A percentile compares a stretch with the other conserved stretches of the same genome.
Evolutionary conservation across 2,329 filamentous ascomycete genomes (phyloP).

Genomic region (Lecanicillium sp.): DNA sequence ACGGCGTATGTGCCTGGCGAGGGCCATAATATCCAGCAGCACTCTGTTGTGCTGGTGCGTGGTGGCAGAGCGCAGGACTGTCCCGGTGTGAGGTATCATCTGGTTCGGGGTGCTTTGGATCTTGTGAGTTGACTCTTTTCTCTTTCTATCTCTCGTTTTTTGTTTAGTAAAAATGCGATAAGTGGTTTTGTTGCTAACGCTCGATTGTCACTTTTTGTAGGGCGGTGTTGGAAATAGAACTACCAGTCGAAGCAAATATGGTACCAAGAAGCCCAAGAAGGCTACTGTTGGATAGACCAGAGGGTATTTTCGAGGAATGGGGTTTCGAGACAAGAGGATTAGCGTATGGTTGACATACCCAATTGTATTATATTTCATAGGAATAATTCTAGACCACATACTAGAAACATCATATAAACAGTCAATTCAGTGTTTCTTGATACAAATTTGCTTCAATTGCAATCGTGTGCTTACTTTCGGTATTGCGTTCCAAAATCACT

Average conservation of each 20-base stretch:
- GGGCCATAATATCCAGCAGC: constrained; percentile 98
- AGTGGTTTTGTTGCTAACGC: background rate
- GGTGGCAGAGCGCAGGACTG: constrained; percentile 94
- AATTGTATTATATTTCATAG: constrained; percentile 9
- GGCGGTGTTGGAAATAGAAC: constrained; percentile 82
- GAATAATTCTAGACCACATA: too few species aligned
- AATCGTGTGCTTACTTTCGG: too few species aligned
- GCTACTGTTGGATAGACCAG: constrained; percentile 47
- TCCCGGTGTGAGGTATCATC: constrained; percentile 92
- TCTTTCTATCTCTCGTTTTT: too few species aligned
- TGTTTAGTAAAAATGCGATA: background rate
- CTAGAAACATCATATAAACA: too few species aligned
- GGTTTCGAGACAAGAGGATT: too few species aligned
- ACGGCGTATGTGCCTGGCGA: constrained; percentile 95
- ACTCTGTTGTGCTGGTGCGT: constrained; percentile 92
- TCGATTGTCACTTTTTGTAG: constrained; percentile 37
- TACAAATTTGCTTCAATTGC: too few species aligned
- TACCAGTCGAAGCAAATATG: constrained; percentile 89
- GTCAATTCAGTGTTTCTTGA: too few species aligned
- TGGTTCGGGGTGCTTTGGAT: constrained; percentile 87
- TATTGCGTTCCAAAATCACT: too few species aligned
- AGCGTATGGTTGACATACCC: too few species aligned
- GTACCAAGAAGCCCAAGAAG: constrained; percentile 96
- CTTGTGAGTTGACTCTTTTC: constrained; percentile 59
- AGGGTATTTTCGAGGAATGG: too few species aligned